Conservation (phyloP, 352 stramenopile species). For the Phytopythium oedochilum region DNA sequence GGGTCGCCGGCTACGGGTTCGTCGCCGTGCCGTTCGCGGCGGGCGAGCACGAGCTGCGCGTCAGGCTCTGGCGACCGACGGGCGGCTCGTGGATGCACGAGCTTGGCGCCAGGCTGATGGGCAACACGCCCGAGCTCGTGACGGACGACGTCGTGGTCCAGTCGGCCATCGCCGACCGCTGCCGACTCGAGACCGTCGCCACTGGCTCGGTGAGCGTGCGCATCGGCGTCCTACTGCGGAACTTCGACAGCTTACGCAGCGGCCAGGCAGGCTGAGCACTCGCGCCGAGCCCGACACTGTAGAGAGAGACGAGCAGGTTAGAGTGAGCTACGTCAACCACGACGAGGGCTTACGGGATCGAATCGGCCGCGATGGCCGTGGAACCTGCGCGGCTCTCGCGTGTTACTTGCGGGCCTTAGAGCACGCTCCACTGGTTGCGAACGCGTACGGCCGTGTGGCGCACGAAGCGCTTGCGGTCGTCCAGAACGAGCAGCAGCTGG, state of each 20-base stretch:
- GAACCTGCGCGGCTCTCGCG: not conserved
- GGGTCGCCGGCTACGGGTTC: conserved; percentile 57
- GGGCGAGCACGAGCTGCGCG: conserved; percentile 40
- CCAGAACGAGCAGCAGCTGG: conserved; percentile 65
- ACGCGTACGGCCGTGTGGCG: conserved; percentile 84
- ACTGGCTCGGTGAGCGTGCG: conserved; percentile 46
- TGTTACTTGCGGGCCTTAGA: conserved; percentile 29
- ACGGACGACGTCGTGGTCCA: conserved; percentile 56
- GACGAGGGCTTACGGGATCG: not conserved
- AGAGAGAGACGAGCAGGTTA: not conserved
- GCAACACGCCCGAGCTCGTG: conserved; percentile 45
- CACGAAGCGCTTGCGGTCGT: conserved; percentile 87
- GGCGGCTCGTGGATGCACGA: conserved; percentile 39
- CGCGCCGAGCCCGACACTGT: not conserved
- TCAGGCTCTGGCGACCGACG: conserved; percentile 57
- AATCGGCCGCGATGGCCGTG: not conserved
- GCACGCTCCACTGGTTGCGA: conserved; percentile 88
- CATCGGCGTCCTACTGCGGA: conserved; percentile 42
- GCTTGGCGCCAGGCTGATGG: conserved; percentile 39
- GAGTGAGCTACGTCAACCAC: not conserved
- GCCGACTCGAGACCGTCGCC: conserved; percentile 56
- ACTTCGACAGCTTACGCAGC: conserved; percentile 25
- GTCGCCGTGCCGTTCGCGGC: conserved; percentile 44
- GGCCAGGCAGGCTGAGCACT: not conserved
- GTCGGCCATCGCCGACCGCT: conserved; percentile 50